These are phyloP conservation scores for Magnolia kwangsiensis DNA, from an alignment of 164 flowering plant species.

Conservation along the genomic window DNA sequence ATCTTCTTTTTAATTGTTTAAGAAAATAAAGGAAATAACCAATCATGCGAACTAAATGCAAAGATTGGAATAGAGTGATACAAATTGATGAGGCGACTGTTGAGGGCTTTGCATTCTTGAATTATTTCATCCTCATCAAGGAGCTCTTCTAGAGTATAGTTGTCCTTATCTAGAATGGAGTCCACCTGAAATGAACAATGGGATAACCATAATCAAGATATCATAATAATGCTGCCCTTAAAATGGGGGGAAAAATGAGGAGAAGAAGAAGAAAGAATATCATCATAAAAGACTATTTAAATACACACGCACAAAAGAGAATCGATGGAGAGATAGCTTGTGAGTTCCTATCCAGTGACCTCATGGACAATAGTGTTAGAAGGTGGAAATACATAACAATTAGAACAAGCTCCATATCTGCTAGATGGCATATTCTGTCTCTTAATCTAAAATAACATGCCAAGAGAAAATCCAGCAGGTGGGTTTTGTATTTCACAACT, in stretches of 20 bases:
- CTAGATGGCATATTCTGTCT: too few relatives aligned
- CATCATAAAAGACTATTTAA: not conserved
- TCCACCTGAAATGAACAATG: constrained; percentile 55
- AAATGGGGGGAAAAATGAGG: not conserved
- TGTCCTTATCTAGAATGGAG: constrained; percentile 77
- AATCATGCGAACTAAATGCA: not conserved
- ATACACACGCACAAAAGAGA: not conserved
- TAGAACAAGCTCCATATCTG: too few relatives aligned
- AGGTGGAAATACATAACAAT: too few relatives aligned
- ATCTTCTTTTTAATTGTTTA: not conserved
- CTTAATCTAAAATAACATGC: too few relatives aligned
- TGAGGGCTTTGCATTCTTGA: constrained; percentile 96
- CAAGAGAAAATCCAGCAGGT: too few relatives aligned
- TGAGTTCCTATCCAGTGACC: not conserved
- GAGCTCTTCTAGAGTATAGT: constrained; percentile 76
- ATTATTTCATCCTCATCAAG: constrained; percentile 93
- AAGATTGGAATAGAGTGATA: constrained; percentile 24
- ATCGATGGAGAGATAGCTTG: too few relatives aligned
- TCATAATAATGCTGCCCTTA: not conserved
- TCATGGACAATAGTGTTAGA: not conserved
- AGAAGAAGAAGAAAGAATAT: not conserved
- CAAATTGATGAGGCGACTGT: constrained; percentile 88
- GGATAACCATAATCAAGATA: not conserved
- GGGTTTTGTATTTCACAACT: too few relatives aligned
- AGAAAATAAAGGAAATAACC: not conserved